phyloP scores from a whole-genome alignment of 139 green algal species.

The Haematococcus lacustris region DNA sequence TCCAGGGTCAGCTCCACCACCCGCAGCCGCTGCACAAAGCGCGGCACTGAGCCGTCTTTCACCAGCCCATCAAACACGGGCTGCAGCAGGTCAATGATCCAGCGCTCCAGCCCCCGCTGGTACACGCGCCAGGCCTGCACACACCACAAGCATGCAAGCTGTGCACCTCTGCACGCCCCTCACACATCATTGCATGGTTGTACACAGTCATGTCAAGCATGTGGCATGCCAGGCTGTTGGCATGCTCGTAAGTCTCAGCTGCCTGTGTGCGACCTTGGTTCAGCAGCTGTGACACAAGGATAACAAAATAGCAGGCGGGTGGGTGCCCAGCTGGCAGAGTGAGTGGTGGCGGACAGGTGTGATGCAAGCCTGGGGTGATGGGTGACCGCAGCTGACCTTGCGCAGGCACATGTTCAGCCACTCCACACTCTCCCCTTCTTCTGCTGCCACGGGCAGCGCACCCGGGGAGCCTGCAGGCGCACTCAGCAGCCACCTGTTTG shows the following conservation, averaged over 20 bases:
- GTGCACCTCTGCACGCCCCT: neutral
- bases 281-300: neutral
- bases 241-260: neutral
- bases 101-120: constrained; percentile 84
- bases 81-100: constrained; percentile 89
- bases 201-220: constrained; percentile 1
- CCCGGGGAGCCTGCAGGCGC: too few species aligned
- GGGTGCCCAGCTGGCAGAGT: neutral
- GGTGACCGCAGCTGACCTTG: constrained; percentile 50
- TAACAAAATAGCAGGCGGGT: neutral
- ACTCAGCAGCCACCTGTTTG: too few species aligned
- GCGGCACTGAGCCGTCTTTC: constrained; percentile 36
- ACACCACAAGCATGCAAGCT: neutral
- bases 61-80: constrained; percentile 82
- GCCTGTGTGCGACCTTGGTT: neutral
- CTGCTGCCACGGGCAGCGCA: neutral
- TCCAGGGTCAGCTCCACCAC: constrained; percentile 91
- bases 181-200: neutral
- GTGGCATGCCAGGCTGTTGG: neutral
- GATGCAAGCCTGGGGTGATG: neutral
- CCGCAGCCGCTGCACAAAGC: constrained; percentile 68
- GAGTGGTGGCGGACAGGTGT: neutral
- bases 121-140: constrained; percentile 86
- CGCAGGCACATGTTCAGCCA: constrained; percentile 96
- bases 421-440: constrained; percentile 74